Base-by-base conservation (phyloP, 2,329 filamentous ascomycete species). In the Nemania serpens region DNA sequence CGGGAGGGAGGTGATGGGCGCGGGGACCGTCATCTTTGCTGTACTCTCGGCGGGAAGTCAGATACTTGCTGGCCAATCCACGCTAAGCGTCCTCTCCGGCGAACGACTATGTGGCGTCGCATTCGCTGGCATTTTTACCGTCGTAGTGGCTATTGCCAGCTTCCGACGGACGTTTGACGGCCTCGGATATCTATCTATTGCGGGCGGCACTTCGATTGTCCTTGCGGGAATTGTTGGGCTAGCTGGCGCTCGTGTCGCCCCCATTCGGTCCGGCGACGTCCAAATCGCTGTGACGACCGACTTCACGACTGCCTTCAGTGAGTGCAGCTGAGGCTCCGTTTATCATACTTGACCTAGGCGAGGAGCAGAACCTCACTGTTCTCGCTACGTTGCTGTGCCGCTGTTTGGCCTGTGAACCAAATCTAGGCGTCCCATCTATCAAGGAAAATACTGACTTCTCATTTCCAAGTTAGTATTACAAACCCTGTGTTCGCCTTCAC, bases 401-500 rank as follows among this genome's bases (percentile, higher is more conserved):
- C n/a, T n/a, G n/a, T n/a, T n/a, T n/a, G n/a, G n/a, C n/a, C n/a
- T n/a, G n/a, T n/a, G n/a, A n/a, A n/a, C n/a, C 25, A 29, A 29
- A 29, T 29, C 25, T 29, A 29, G 3, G 15, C 15, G 13, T 45
- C 2, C 41, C 29, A 37, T 34, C 20, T 57, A 10, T 1, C 5
- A 47, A 20, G 3, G 33, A 10, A 12, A 39, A 39, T 39, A 43
- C 53, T 63, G 25, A 63, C 36, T n/a, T 11, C 7, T 18, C 10
- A 18, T 17, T 11, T 18, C 34, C 22, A 54, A 63, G 61, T 80
- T 51, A 75, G 73, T 29, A 76, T 83, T 53, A 82, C 79, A 12
- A 83, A 84, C 64, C 81, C 81, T 0, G 81, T 83, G 0, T 84
- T 84, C 61, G 76, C 81, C 0, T 83, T 79, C 67, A 80, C 81